phyloP scores from a whole-genome alignment of 371 early-diverging fungal species.

The Mortierella sp. region DNA sequence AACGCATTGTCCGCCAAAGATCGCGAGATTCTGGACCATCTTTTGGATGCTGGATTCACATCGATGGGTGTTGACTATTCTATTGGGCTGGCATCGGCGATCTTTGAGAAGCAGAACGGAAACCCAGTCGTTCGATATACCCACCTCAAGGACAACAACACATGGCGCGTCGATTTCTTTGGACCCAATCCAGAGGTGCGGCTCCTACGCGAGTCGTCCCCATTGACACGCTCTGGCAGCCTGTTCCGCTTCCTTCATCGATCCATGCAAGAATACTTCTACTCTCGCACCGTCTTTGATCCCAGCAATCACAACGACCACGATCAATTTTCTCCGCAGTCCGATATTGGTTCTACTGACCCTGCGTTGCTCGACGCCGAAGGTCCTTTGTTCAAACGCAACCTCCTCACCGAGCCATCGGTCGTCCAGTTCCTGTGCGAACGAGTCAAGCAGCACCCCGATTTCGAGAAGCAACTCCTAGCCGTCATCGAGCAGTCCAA shows the following conservation, averaged over 20 bases:
- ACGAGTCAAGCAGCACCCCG: neutral
- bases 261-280: neutral
- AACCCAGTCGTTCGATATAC: neutral
- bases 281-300: neutral
- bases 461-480: neutral
- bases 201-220: neutral
- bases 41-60: neutral
- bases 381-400: neutral
- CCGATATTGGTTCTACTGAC: neutral
- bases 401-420: neutral
- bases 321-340: neutral
- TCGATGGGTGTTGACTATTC: neutral
- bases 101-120: neutral
- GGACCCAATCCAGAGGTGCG: neutral
- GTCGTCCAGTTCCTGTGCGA: constrained; percentile 8
- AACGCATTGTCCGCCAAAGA: neutral
- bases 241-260: neutral
- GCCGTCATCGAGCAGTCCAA: neutral
- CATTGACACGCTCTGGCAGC: neutral
- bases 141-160: neutral
- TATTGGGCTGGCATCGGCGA: neutral
- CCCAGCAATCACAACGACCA: neutral
- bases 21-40: neutral
- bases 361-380: neutral
- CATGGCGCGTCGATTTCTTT: neutral